phyloP scores from a whole-genome alignment of 495 filamentous ascomycete genomes.

The Chaetomium tenue region DNA sequence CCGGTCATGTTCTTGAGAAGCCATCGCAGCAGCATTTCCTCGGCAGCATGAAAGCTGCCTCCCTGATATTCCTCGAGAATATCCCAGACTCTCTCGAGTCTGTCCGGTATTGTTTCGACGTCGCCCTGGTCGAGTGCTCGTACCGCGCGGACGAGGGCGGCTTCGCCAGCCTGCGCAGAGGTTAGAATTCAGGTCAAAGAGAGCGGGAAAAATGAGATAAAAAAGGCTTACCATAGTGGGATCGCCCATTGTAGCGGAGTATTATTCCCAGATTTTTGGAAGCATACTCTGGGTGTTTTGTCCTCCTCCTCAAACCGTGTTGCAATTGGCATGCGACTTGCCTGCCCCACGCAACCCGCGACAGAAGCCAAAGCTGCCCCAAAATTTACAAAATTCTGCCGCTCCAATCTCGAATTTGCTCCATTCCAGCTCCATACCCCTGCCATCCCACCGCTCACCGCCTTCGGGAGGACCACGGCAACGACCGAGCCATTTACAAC shows the following conservation, averaged over 20 bases:
- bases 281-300: constrained; percentile 8
- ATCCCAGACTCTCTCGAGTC: constrained; percentile 41
- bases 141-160: constrained; percentile 29
- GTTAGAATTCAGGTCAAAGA: constrained; percentile 8
- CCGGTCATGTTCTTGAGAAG: constrained; percentile 51
- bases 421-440: constrained; percentile 1
- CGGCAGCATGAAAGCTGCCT: constrained; percentile 45
- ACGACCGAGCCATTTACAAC: constrained; percentile 24
- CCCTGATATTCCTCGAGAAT: constrained; percentile 33
- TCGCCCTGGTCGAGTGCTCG: constrained; percentile 43
- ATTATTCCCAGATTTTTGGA: neutral
- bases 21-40: constrained; percentile 50
- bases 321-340: neutral
- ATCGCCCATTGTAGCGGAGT: constrained; percentile 15
- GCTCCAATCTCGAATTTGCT: constrained; percentile 9
- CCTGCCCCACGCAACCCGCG: constrained; percentile 14
- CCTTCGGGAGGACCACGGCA: constrained; percentile 37
- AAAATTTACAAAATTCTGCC: constrained; percentile 45
- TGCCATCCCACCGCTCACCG: constrained; percentile 32
- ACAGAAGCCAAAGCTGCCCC: constrained; percentile 13
- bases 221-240: constrained; percentile 5
- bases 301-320: neutral
- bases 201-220: neutral
- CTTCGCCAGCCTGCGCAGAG: constrained; percentile 27
- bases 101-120: constrained; percentile 39